Evolutionary conservation across 805 yeast genomes (phyloP), one percentile per base, ranked within the genome.

Genomic region (Hanseniaspora taiwanica): DNA sequence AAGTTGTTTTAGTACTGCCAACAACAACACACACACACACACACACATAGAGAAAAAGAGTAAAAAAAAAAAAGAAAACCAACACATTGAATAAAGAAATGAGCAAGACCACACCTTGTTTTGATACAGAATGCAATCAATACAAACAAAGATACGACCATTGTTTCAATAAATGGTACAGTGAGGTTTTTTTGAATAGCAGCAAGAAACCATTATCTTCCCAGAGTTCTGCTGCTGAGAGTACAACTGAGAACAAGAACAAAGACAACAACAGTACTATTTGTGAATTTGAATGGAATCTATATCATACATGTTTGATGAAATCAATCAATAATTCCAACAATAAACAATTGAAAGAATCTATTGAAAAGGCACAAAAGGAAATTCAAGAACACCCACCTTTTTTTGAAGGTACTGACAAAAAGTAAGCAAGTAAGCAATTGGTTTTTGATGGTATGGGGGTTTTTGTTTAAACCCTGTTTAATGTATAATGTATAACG

Each of bases 101-200:
- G 36, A 18, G 23, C 17, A 33, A 33, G 36, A 18, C 36, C 14
- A 33, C 36, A 33, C 36, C 36, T 4, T 81, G 93, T 40, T 79
- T 84, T 66, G 94, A 94, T 27, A 93, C 94, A 20, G 94, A 86
- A 60, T 85, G 96, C 60, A 83, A 89, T 24, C 78, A 75, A 35
- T 72, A 76, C 38, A 85, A 85, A 60, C 72, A 73, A 50, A 73
- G 76, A 53, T 86, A 85, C 53, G 95, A 85, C 54, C 80, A 76
- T 51, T 85, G 96, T 59, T 85, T 85, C 65, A 84, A 82, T 60
- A 68, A 69, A 46, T 84, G 96, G 96, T 85, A 86, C 54, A 75
- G 84, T 2, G 94, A 85, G 56, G 64, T 76, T 55, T 77, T 77
- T 47, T 59, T 77, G 4, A 33, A 33, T 18, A 27, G 36, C 17